phyloP scores from a whole-genome alignment of 352 stramenopile species.

The Lagenidium sp. region DNA sequence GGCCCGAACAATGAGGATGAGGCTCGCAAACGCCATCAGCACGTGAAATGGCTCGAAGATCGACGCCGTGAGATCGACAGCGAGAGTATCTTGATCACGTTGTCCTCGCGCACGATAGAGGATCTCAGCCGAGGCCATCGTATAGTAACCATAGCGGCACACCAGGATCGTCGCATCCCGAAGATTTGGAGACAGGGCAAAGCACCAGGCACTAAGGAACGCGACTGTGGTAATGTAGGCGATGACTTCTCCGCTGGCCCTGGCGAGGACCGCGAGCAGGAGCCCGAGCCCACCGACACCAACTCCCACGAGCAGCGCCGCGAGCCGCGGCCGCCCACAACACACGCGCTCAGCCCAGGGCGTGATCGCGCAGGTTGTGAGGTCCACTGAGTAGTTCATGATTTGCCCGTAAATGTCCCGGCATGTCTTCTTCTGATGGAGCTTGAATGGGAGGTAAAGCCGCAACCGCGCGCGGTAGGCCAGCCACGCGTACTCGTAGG shows the following conservation, averaged over 20 bases:
- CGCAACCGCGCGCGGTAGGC: slow-evolving; percentile 41
- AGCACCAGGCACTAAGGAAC: slow-evolving; percentile 26
- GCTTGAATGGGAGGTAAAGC: slow-evolving; percentile 53
- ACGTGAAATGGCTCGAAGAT: slow-evolving; percentile 49
- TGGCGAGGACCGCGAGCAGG: slow-evolving; percentile 1
- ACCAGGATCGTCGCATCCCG: slow-evolving; percentile 33
- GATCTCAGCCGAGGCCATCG: slow-evolving; percentile 38
- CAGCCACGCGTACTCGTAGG: slow-evolving; percentile 53
- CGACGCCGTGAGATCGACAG: slow-evolving; percentile 1
- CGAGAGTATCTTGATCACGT: no score
- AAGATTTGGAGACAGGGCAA: slow-evolving; percentile 30
- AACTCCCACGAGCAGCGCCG: slow-evolving; percentile 15
- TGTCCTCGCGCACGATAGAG: no score
- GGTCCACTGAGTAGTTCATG: slow-evolving; percentile 53
- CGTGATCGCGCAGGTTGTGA: slow-evolving; percentile 43
- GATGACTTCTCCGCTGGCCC: slow-evolving; percentile 15
- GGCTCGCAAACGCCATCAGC: slow-evolving; percentile 22
- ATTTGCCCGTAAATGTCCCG: slow-evolving; percentile 61
- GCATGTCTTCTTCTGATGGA: slow-evolving; percentile 60
- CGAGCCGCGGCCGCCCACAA: slow-evolving; percentile 16
- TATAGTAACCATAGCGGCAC: slow-evolving; percentile 39
- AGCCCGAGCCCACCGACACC: slow-evolving; percentile 1
- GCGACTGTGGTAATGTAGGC: slow-evolving; percentile 28
- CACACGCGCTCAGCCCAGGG: slow-evolving; percentile 29
- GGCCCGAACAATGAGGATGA: slow-evolving; percentile 36